Percentiles rank a stretch among this genome's conserved stretches.
phyloP scores from a whole-genome alignment of 2,329 filamentous ascomycete species.

The Coniella lustricola region DNA sequence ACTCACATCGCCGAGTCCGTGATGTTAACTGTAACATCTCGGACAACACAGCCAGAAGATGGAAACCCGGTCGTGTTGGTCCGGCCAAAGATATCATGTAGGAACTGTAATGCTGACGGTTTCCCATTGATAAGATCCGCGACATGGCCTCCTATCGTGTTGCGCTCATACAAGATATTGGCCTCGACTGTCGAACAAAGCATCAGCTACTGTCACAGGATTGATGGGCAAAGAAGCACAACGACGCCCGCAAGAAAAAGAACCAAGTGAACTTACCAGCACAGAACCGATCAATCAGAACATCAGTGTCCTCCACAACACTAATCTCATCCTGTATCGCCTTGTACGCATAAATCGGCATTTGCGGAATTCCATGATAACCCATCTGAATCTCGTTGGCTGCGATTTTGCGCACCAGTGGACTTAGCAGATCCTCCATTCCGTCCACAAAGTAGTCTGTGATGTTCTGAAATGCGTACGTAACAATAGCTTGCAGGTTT shows the following conservation, averaged over 20 bases:
- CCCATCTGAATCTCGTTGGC: slow-evolving; percentile 25
- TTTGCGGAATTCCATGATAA: slow-evolving; percentile 32
- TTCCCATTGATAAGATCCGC: slow-evolving; percentile 19
- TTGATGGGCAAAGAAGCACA: not conserved
- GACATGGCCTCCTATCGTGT: slow-evolving; percentile 35
- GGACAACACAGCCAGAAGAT: slow-evolving; percentile 2
- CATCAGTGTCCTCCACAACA: slow-evolving; percentile 35
- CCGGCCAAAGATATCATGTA: slow-evolving; percentile 4
- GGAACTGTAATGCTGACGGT: slow-evolving; percentile 7
- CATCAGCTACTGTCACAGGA: not conserved
- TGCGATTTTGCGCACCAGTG: slow-evolving; percentile 20
- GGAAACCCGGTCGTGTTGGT: slow-evolving; percentile 7
- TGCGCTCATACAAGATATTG: slow-evolving; percentile 37
- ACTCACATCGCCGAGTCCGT: not conserved
- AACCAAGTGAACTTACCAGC: slow-evolving; percentile 11
- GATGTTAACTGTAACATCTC: slow-evolving; percentile 7
- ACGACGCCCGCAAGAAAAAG: too few relatives aligned
- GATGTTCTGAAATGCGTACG: slow-evolving; percentile 22
- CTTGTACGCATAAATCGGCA: slow-evolving; percentile 45
- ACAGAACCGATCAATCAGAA: slow-evolving; percentile 35
- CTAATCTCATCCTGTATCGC: slow-evolving; percentile 39
- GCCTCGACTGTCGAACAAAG: slow-evolving; percentile 23
- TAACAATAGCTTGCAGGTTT: slow-evolving; percentile 8
- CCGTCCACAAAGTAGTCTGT: slow-evolving; percentile 24
- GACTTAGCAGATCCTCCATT: slow-evolving; percentile 18